Evolutionary conservation across 768 basidiomycete species (phyloP), one percentile per base, ranked within the genome.

Genomic region (Asterophora lycoperdoides): DNA sequence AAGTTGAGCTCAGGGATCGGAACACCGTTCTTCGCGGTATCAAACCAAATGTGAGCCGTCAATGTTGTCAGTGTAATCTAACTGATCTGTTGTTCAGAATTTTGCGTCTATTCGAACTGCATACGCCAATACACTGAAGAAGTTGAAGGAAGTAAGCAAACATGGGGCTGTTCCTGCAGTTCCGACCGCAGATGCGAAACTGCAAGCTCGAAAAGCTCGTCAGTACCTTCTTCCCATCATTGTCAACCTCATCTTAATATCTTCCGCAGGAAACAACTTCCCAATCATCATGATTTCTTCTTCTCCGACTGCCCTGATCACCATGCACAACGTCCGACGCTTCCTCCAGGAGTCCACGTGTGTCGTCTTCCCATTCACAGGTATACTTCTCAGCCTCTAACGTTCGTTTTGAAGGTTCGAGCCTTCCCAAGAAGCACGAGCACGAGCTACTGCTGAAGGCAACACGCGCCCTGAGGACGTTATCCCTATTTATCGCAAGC

Each of bases 211-310:
- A 28, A 90, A 89, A 78, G 76, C 83, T 33, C 78, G 87, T 84
- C 61, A 53, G 84, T 73, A 2, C 26, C 40, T 18, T 36, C 23
- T 42, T 23, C 39, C 6, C 40, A 29, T n/a, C n/a, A 15, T 14
- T 29, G 9, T 45, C 13, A 6, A 3, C 33, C 10, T 42, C 28
- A 17, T 33, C 15, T n/a, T 8, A 39, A 19, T 8, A 32, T 9
- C 23, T 32, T 32, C 4, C 20, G 18, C 43, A 89, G 85, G 79
- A 55, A 83, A 82, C 60, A 81, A 78, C 59, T 87, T 87, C 67
- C 95, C 95, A 0, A 98, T 99, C 61, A 96, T 98, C 66, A 88
- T 98, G 73, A 93, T 99, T 36, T 95, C 94, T 0, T 95, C 93
- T 0, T 93, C 88, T 13, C 93, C 93, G 0, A 97, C 95, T 1